Evolutionary conservation across 2,329 filamentous ascomycete species (phyloP), one percentile per base, ranked within the genome.

Genomic region (Harringtonia lauricola): DNA sequence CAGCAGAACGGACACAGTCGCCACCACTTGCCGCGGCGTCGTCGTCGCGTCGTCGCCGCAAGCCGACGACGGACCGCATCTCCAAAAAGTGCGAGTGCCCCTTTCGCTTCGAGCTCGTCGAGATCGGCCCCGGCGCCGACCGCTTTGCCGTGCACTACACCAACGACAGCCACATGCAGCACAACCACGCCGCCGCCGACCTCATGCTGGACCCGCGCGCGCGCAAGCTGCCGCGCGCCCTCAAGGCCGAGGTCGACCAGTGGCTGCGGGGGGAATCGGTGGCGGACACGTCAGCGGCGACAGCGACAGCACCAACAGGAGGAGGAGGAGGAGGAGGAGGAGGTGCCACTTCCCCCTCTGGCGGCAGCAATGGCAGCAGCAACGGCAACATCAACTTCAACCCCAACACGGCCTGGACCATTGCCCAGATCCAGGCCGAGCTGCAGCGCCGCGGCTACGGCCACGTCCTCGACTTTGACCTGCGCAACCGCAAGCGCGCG

Each of bases 111-210:
- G 60, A 62, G 51, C 55, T 59, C 17, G 55, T 63, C 42, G 58
- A 62, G 53, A 55, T 58, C 33, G 49, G 53, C 34, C 55, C 56
- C 37, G 60, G 58, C 39, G 54, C 54, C 36, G 58, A 62, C 46
- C 52, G 61, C 41, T 64, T 59, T 54, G 53, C 58, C 44, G 56
- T 63, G 36, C 60, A 63, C 51, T 63, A 62, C 46, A 60, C 60
- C n/a, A 60, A 60, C 48, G 56, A 54, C 45, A 52, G 54, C 49
- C 54, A 59, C 51, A 56, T 51, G 49, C 50, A 49, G 40, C 60
- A 62, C 51, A 62, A 62, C 53, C 60, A 62, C 45, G 53, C 54
- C 2, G 59, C 60, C 10, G 59, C 58, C 22, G 59, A 62, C 49
- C 53, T 59, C 17, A 56, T 55, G 42, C 55, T 55, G n/a, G 60